These are phyloP conservation scores for Verticillium nubilum DNA, from an alignment of 2,329 filamentous ascomycete species.

Conservation along the genomic window DNA sequence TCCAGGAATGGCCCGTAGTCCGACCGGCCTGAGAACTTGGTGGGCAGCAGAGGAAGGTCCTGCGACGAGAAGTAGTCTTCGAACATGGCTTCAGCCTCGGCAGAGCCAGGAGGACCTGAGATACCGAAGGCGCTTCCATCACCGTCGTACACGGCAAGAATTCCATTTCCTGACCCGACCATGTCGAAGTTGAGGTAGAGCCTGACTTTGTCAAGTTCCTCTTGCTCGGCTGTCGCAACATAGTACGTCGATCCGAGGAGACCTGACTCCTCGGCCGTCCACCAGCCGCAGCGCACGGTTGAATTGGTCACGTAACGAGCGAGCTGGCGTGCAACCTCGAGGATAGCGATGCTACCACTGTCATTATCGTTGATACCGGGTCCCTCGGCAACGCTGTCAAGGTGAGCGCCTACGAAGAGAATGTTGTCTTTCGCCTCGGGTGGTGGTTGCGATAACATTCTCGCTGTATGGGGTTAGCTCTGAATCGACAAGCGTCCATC, in stretches of 20 bases:
- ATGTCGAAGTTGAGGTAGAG: constrained; percentile 17
- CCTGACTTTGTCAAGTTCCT: constrained; percentile 48
- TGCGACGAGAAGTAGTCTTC: constrained; percentile 37
- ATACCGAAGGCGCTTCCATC: constrained; percentile 46
- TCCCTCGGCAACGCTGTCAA: constrained; percentile 54
- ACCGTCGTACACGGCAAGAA: constrained; percentile 34
- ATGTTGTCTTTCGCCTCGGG: constrained; percentile 51
- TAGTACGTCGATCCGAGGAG: constrained; percentile 56
- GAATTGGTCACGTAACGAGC: constrained; percentile 51
- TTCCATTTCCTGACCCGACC: constrained; percentile 15
- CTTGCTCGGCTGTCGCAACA: constrained; percentile 38
- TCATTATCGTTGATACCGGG: constrained; percentile 65
- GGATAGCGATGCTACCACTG: constrained; percentile 50
- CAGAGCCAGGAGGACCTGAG: constrained; percentile 46
- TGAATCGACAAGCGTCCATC: background rate
- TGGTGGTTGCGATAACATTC: constrained; percentile 58
- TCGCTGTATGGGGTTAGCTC: constrained; percentile 19
- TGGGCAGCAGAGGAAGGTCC: constrained; percentile 37
- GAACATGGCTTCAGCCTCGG: constrained; percentile 44
- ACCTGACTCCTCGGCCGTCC: constrained; percentile 59
- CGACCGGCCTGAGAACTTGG: constrained; percentile 49
- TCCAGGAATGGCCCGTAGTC: constrained; percentile 57
- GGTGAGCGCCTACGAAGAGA: constrained; percentile 54
- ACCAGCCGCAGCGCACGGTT: constrained; percentile 59
- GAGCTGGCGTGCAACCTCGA: constrained; percentile 55